A percentile compares a stretch with the other conserved stretches of the same genome.
Evolutionary conservation across 495 filamentous ascomycete genomes (phyloP).

Genomic region (Aspergillus conjunctus): DNA sequence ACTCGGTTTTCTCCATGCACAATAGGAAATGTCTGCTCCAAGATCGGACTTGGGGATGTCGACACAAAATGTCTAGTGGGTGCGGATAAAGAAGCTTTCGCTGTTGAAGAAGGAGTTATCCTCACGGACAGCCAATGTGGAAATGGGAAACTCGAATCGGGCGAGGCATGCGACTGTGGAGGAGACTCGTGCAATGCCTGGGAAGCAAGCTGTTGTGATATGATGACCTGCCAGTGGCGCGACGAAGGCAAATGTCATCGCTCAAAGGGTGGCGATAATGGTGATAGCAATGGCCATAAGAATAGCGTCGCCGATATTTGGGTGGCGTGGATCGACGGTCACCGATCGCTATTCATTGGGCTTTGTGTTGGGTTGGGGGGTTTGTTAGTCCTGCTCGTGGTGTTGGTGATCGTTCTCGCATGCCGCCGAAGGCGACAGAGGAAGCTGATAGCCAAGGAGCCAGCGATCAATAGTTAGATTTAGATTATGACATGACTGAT

Average conservation of each 20-base stretch:
- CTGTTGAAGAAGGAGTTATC: conserved; percentile 50
- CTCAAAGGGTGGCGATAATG: conserved; percentile 55
- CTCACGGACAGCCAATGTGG: conserved; percentile 77
- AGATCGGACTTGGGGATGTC: conserved; percentile 69
- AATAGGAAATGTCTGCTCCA: conserved; percentile 84
- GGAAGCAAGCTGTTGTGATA: conserved; percentile 65
- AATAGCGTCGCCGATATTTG: background rate
- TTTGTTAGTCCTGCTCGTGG: conserved; percentile 8
- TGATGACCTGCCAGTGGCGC: conserved; percentile 78
- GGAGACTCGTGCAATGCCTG: conserved; percentile 53
- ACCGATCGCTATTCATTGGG: conserved; percentile 14
- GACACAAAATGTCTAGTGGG: conserved; percentile 67
- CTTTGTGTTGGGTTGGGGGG: conserved; percentile 13
- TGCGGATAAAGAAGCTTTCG: conserved; percentile 2
- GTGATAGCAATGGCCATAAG: conserved; percentile 52
- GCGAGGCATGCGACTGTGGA: conserved; percentile 91
- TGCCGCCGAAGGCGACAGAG: background rate
- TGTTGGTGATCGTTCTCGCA: background rate
- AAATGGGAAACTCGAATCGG: conserved; percentile 86
- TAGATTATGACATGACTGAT: conserved; percentile 3
- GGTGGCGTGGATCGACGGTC: conserved; percentile 10
- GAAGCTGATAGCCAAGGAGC: conserved; percentile 1
- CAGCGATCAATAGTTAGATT: background rate
- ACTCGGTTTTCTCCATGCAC: conserved; percentile 78
- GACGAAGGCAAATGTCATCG: conserved; percentile 70